Base-by-base conservation (phyloP, 345 rosid species). In the Citrus sp. region DNA sequence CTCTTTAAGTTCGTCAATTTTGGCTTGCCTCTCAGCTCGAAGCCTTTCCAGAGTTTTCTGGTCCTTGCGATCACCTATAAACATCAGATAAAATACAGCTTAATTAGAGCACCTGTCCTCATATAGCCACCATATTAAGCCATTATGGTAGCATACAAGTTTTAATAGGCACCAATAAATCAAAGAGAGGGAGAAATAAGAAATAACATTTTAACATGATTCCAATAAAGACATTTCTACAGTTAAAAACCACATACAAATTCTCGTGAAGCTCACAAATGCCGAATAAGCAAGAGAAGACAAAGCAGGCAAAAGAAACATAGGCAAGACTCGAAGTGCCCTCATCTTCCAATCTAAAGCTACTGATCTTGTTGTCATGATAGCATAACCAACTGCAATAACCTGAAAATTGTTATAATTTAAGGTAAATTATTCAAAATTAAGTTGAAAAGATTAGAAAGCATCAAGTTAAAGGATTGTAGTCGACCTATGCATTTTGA, bases 1-100 rank as follows among this genome's bases (percentile, higher is more conserved):
- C 87, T 96, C 99, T 82, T 96, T 96, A 79, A 96, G 97, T 83
- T 92, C 99, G 73, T 96, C 90, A 67, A 96, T 94, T 85, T 92
- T 96, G 7, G 87, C 92, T 87, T 91, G 89, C 85, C 97, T 89
- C 82, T 96, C 99, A 42, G 92, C 90, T 42, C 95, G 92, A 67
- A 94, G 94, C 84, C 88, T 90, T 84, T 90, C 97, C 72, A 96
- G 86, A 65, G 87, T 87, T 83, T 87, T 91, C 77, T 94, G 93
- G 88, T 96, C 97, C 85, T 87, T 96, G 46, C 83, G 90, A 56
- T 96, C 97, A 83, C 92, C 99, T 94, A 75, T 58, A 77, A 83
- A 63, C 75, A 82, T 19, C 61, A 73, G 13, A 73, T 24, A 66
- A 68, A 59, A 55, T 32, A 67, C 34, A 70, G 40, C 27, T 38